Percentiles rank a stretch among this genome's conserved stretches.
Evolutionary conservation across 139 green algal species (phyloP).

Genomic region (Tetradesmus obliquus): DNA sequence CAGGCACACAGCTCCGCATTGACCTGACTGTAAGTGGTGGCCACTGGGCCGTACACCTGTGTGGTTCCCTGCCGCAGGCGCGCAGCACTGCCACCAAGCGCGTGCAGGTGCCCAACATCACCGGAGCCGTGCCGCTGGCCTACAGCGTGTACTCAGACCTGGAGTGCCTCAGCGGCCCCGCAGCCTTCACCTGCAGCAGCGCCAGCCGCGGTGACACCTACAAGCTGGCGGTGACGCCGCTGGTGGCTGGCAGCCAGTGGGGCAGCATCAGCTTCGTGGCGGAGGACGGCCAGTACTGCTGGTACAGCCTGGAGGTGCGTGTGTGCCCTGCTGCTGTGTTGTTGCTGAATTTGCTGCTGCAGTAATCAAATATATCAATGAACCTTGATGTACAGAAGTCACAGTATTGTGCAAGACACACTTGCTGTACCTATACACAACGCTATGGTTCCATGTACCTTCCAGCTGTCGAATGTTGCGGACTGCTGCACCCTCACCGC

Average conservation of each 20-base stretch:
- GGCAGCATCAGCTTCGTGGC: slow-evolving; percentile 75
- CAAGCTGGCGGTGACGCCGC: slow-evolving; percentile 16
- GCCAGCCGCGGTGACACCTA: slow-evolving; percentile 38
- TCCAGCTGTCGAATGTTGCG: not conserved
- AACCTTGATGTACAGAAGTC: not conserved
- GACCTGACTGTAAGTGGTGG: no score
- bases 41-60: no score
- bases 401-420: no score
- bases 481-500: not conserved
- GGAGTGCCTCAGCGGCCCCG: slow-evolving; percentile 60
- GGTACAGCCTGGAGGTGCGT: slow-evolving; percentile 76
- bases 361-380: not conserved
- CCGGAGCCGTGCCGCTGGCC: slow-evolving; percentile 31
- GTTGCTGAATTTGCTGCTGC: not conserved
- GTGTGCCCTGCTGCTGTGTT: slow-evolving; percentile 36
- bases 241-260: slow-evolving; percentile 53
- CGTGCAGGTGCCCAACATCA: slow-evolving; percentile 75
- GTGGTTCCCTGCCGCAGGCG: slow-evolving; percentile 31
- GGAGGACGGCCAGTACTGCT: slow-evolving; percentile 72
- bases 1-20: no score
- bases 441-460: not conserved
- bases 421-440: not conserved
- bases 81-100: slow-evolving; percentile 43
- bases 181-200: slow-evolving; percentile 45
- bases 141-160: slow-evolving; percentile 73